These are phyloP conservation scores for Coprinopsis sp. DNA, from an alignment of 768 basidiomycete species.

Conservation along the genomic window DNA sequence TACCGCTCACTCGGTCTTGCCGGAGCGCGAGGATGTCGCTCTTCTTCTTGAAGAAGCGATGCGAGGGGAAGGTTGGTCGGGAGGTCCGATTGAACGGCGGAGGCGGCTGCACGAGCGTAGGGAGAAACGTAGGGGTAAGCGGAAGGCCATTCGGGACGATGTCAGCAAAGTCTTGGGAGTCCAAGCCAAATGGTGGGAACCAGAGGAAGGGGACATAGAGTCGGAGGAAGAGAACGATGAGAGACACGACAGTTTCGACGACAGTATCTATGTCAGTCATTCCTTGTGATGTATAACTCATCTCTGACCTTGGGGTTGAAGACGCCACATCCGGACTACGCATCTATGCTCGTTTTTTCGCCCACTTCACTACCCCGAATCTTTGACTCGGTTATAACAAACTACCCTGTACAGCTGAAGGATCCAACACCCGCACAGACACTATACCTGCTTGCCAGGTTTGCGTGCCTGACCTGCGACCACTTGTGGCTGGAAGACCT, in stretches of 20 bases:
- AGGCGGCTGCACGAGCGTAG: constrained; percentile 57
- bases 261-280: constrained; percentile 44
- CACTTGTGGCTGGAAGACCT: constrained; percentile 91
- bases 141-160: constrained; percentile 51
- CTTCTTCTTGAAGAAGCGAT: constrained; percentile 87
- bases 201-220: constrained; percentile 37
- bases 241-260: constrained; percentile 43
- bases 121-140: constrained; percentile 47
- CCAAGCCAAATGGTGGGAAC: constrained; percentile 62
- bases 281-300: constrained; percentile 1
- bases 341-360: constrained; percentile 92
- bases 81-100: constrained; percentile 68
- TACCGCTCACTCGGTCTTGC: constrained; percentile 74
- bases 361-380: constrained; percentile 72
- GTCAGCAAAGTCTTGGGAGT: constrained; percentile 56
- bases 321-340: constrained; percentile 73
- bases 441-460: constrained; percentile 85
- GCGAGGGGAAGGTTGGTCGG: constrained; percentile 80
- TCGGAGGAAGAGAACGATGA: constrained; percentile 49
- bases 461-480: constrained; percentile 89
- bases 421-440: constrained; percentile 88
- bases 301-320: constrained; percentile 28
- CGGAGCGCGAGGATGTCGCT: constrained; percentile 81
- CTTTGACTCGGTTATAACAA: constrained; percentile 76
- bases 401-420: constrained; percentile 63